Conservation (phyloP, 1,284 basidiomycete species). For the Phenoliferia sp. region DNA sequence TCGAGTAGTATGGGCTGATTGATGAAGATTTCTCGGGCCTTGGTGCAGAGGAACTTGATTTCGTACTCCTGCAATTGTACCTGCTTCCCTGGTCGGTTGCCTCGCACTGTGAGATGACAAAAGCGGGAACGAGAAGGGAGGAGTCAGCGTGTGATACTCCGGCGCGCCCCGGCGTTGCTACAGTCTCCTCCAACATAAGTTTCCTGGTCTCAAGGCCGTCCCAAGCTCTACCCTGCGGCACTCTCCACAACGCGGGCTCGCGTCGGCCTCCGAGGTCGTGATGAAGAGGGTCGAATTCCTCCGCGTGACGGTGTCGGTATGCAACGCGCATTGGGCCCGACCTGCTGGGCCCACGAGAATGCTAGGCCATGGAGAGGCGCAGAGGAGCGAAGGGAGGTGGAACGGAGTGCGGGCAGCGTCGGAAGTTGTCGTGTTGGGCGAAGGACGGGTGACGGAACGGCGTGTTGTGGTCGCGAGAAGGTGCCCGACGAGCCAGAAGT, state of each 20-base stretch:
- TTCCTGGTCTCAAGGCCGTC: no score
- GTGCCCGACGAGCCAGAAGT: background rate
- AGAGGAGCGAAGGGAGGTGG: no score
- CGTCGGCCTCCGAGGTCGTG: no score
- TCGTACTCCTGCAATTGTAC: constrained; percentile 92
- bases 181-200: no score
- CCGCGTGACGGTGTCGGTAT: no score
- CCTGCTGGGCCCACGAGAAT: no score
- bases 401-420: no score
- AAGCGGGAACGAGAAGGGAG: background rate
- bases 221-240: no score
- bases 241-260: no score
- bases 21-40: constrained; percentile 92
- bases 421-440: no score
- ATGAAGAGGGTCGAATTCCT: background rate
- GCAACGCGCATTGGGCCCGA: no score
- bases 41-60: constrained; percentile 92
- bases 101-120: constrained; percentile 60
- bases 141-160: background rate
- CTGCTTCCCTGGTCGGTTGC: constrained; percentile 87
- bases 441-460: background rate
- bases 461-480: background rate
- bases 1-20: constrained; percentile 91
- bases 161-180: background rate
- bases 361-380: no score